phyloP scores from a whole-genome alignment of 106 monocot genomes.

The Phalaenopsis aphrodite region DNA sequence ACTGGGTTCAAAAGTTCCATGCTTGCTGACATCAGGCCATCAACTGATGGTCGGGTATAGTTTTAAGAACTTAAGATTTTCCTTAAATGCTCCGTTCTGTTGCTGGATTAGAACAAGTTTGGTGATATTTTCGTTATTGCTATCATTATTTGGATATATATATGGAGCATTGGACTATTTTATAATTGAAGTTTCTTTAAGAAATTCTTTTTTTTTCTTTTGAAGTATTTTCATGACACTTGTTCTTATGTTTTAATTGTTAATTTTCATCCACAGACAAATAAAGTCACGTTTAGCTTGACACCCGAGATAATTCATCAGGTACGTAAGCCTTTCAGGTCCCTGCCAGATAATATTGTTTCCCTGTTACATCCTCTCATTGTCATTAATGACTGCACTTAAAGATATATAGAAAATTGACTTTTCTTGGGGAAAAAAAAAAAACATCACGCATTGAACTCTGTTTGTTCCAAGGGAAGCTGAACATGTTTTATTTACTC shows the following conservation, averaged over 20 bases:
- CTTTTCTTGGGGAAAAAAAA: no score
- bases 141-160: neutral
- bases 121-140: neutral
- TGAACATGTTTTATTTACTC: neutral
- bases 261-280: conserved; percentile 60
- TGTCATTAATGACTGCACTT: neutral
- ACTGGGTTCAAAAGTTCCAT: conserved; percentile 93
- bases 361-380: neutral
- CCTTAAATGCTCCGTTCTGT: neutral
- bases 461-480: neutral
- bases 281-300: conserved; percentile 93
- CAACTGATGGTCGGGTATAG: conserved; percentile 92
- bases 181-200: neutral
- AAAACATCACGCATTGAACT: neutral
- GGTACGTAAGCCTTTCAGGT: conserved; percentile 27
- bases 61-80: conserved; percentile 15
- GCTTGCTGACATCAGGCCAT: conserved; percentile 94
- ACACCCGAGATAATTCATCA: conserved; percentile 97
- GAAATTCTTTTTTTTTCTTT: no score
- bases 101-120: neutral
- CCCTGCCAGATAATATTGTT: neutral
- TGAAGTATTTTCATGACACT: neutral
- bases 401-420: neutral
- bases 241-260: conserved; percentile 14
- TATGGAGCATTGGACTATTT: neutral